These are phyloP conservation scores for Calonectria hongkongensis DNA, from an alignment of 2,329 filamentous ascomycete genomes.

Conservation along the genomic window DNA sequence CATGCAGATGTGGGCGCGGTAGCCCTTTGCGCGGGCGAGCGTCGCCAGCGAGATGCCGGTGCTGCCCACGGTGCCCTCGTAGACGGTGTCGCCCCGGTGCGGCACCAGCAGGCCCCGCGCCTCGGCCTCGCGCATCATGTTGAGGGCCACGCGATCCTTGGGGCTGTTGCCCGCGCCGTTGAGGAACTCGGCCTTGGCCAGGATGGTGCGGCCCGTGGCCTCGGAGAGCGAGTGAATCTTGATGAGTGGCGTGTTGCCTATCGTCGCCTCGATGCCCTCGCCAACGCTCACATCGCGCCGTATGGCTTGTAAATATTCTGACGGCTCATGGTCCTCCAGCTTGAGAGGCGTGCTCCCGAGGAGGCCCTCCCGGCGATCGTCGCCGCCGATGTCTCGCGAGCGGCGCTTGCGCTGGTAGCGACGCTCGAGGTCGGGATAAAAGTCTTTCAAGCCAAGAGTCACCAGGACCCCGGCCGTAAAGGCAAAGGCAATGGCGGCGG, in stretches of 20 bases:
- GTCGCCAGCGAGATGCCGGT: slow-evolving; percentile 96
- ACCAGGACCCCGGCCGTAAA: slow-evolving; percentile 86
- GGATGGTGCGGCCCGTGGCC: slow-evolving; percentile 90
- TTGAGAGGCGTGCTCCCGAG: slow-evolving; percentile 69
- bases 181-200: slow-evolving; percentile 96
- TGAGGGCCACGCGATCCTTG: slow-evolving; percentile 95
- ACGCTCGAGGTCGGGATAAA: slow-evolving; percentile 84
- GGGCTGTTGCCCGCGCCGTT: slow-evolving; percentile 96
- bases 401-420: slow-evolving; percentile 72
- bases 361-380: slow-evolving; percentile 64
- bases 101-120: slow-evolving; percentile 84
- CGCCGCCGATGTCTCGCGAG: slow-evolving; percentile 43
- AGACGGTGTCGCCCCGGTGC: slow-evolving; percentile 92
- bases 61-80: slow-evolving; percentile 97
- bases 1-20: slow-evolving; percentile 97
- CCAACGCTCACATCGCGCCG: slow-evolving; percentile 66
- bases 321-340: slow-evolving; percentile 74
- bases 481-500: slow-evolving; percentile 80
- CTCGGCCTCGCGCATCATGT: slow-evolving; percentile 91
- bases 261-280: slow-evolving; percentile 91
- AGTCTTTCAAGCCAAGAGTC: slow-evolving; percentile 85
- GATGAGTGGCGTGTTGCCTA: slow-evolving; percentile 94
- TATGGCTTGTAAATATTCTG: slow-evolving; percentile 46
- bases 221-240: slow-evolving; percentile 89
- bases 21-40: slow-evolving; percentile 90